Conservation (phyloP, 2,329 filamentous ascomycete species). For the Fonsecaea erecta region DNA sequence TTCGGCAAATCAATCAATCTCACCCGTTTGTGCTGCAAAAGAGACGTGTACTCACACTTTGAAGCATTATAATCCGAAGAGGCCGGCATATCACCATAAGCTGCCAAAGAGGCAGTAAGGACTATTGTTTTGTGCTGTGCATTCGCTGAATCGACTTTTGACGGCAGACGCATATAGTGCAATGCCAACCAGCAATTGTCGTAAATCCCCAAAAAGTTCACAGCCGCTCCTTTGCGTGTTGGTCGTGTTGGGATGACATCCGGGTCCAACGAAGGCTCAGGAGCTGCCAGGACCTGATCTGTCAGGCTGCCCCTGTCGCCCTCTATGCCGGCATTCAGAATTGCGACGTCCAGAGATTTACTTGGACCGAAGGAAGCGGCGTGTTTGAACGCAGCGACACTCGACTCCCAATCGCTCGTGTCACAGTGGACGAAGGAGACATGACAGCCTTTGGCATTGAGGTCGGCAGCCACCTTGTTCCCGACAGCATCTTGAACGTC, state of each 20-base stretch:
- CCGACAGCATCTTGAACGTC: constrained; percentile 21
- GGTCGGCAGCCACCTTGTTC: neutral
- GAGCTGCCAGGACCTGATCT: constrained; percentile 23
- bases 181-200: constrained; percentile 38
- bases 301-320: constrained; percentile 25
- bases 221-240: constrained; percentile 34
- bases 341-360: constrained; percentile 41
- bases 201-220: constrained; percentile 40
- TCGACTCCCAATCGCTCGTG: constrained; percentile 40
- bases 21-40: neutral
- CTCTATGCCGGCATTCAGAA: constrained; percentile 40
- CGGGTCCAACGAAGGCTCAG: constrained; percentile 8
- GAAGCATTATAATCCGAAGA: constrained; percentile 15
- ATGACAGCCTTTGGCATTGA: constrained; percentile 18
- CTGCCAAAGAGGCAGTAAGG: constrained; percentile 8
- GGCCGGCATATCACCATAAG: constrained; percentile 18
- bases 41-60: constrained; percentile 11
- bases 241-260: constrained; percentile 28
- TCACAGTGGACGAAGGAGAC: constrained; percentile 41
- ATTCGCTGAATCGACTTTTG: neutral
- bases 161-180: constrained; percentile 39
- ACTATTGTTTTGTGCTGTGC: neutral
- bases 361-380: constrained; percentile 36
- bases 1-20: neutral
- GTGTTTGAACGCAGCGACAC: constrained; percentile 42